These are phyloP conservation scores for Mucor velutinosus DNA, from an alignment of 371 early-diverging fungal genomes.

Conservation along the genomic window DNA sequence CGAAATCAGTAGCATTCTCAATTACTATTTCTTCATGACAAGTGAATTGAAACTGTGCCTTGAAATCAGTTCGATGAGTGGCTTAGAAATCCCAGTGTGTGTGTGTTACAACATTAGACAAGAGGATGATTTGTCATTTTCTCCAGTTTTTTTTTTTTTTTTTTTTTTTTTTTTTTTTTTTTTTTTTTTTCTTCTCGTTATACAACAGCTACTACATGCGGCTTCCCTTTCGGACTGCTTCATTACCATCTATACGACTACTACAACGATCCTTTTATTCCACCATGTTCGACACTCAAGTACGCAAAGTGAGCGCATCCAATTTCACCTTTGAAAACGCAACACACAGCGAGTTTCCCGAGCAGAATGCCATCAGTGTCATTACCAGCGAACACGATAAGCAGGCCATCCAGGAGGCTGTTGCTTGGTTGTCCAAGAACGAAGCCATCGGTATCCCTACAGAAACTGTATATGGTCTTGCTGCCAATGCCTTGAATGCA, in stretches of 20 bases:
- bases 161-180: not conserved
- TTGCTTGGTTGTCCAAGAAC: constrained; percentile 40
- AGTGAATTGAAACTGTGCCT: not conserved
- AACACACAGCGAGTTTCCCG: constrained; percentile 14
- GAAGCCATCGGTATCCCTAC: constrained; percentile 96
- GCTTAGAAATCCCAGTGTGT: not conserved
- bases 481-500: constrained; percentile 84
- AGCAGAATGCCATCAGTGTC: constrained; percentile 23
- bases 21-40: not conserved
- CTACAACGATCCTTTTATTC: constrained; percentile 21
- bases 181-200: not conserved
- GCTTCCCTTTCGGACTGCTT: constrained; percentile 2
- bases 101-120: not conserved
- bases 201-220: not conserved
- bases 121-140: not conserved
- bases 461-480: constrained; percentile 99
- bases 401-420: constrained; percentile 50
- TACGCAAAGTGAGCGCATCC: constrained; percentile 11
- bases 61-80: not conserved
- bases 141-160: not conserved
- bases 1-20: not conserved
- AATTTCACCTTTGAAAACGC: constrained; percentile 20
- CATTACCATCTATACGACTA: not conserved
- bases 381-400: constrained; percentile 30
- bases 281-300: constrained; percentile 26